A percentile compares a stretch with the other conserved stretches of the same genome.
These are phyloP conservation scores for Haplosporangium sp. DNA, from an alignment of 371 early-diverging fungal species.

Conservation along the genomic window DNA sequence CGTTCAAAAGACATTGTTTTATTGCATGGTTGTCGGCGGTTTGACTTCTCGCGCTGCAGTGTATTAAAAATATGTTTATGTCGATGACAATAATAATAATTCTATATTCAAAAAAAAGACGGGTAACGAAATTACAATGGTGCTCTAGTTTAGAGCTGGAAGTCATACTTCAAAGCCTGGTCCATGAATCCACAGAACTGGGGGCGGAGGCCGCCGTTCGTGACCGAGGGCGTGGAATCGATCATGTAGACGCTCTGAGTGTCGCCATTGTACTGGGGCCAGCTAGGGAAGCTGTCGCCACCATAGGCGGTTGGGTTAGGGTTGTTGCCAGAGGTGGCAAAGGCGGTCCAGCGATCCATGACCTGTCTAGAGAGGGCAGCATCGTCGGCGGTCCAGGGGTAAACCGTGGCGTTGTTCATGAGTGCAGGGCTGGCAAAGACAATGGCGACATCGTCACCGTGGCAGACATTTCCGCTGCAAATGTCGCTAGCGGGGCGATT, in stretches of 20 bases:
- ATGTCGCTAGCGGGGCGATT: slow-evolving; percentile 35
- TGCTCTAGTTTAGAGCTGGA: slow-evolving; percentile 27
- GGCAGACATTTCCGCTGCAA: slow-evolving; percentile 46
- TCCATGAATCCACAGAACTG: slow-evolving; percentile 51
- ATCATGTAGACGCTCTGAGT: slow-evolving; percentile 42
- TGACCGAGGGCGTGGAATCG: slow-evolving; percentile 22
- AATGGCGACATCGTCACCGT: slow-evolving; percentile 52
- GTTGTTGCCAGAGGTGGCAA: slow-evolving; percentile 37
- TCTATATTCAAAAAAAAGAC: no score
- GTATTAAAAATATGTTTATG: no score
- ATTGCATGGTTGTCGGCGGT: no score
- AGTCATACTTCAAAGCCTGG: slow-evolving; percentile 46
- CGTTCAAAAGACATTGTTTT: no score
- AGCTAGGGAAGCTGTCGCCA: slow-evolving; percentile 36
- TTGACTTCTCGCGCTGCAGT: no score
- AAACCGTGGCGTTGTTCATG: slow-evolving; percentile 34
- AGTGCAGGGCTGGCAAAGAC: slow-evolving; percentile 55
- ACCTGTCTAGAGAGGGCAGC: slow-evolving; percentile 48
- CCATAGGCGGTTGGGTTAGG: slow-evolving; percentile 45
- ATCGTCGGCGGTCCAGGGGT: slow-evolving; percentile 49
- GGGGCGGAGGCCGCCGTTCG: slow-evolving; percentile 38
- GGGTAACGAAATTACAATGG: not conserved
- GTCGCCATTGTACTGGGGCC: slow-evolving; percentile 36
- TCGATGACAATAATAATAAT: no score
- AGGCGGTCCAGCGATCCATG: slow-evolving; percentile 53